phyloP scores from a whole-genome alignment of 495 filamentous ascomycete genomes.

The Hyaloscypha hepaticicola region DNA sequence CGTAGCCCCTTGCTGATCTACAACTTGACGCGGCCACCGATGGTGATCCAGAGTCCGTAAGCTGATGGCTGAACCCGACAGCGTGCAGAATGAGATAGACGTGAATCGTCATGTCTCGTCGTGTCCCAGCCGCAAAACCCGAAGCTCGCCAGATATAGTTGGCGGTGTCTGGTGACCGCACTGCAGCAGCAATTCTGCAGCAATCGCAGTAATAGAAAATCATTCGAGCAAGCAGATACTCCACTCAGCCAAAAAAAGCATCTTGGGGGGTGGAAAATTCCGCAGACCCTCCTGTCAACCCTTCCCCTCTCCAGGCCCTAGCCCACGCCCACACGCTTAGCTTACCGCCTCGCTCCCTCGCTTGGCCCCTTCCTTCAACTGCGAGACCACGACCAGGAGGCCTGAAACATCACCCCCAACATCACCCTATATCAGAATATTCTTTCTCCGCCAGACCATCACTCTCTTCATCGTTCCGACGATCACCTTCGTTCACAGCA shows the following conservation, averaged over 20 bases:
- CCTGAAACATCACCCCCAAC: slow-evolving; percentile 8
- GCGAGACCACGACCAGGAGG: neutral
- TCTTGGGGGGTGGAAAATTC: neutral
- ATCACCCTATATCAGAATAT: slow-evolving; percentile 5
- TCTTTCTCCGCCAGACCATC: neutral
- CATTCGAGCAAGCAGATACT: neutral
- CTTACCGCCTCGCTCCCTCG: slow-evolving; percentile 1
- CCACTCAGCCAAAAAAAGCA: neutral
- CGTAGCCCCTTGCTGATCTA: neutral
- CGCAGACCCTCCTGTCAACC: neutral
- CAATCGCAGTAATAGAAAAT: neutral
- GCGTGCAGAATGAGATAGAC: neutral
- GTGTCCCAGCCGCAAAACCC: neutral
- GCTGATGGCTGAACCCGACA: neutral
- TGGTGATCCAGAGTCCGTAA: neutral
- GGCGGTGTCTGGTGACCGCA: neutral
- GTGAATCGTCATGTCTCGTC: neutral
- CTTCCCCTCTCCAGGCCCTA: neutral
- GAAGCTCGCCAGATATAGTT: neutral
- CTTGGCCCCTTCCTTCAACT: neutral
- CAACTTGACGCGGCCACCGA: neutral
- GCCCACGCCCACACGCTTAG: neutral
- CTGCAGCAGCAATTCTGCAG: neutral
- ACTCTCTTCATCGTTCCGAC: neutral
- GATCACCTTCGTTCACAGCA: neutral